Base-by-base conservation (phyloP, 2,329 filamentous ascomycete species). In the Microsporum audouinii region DNA sequence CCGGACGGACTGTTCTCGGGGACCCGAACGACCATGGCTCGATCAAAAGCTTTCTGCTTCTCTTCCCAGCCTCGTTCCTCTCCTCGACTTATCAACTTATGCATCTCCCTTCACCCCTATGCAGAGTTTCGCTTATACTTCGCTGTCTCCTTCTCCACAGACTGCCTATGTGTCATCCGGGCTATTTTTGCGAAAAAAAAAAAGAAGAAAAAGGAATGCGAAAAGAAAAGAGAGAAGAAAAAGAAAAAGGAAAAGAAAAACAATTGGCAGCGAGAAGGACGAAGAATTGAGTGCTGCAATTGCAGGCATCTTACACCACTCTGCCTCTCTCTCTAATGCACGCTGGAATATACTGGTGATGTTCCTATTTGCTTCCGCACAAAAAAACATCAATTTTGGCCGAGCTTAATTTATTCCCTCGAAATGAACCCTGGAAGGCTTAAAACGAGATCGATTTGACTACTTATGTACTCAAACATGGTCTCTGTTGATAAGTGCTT, bases 261-360 rank as follows among this genome's bases (percentile, higher is more conserved):
- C 39, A 2, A 31, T 31, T 51, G 27, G 27, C 17, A 51, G 23
- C 23, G 27, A n/a, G 23, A 49, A 51, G 45, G 27, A 51, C 12
- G 12, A 53, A 27, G 31, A 53, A 53, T 53, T 53, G 49, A 34
- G 49, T 53, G 49, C 49, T 53, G 49, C 49, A 53, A 27, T 53
- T 53, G 49, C 49, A 53, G 49, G 49, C 49, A 53, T 53, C 29
- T n/a, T n/a, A n/a, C 7, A n/a, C 14, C 39, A 23, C 17, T 33
- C 5, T 29, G 10, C 6, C 10, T 34, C 47, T 12, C 49, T 33
- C 49, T 34, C 31, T 53, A 33, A 53, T 53, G 49, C 49, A 53
- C 49, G 49, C 23, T n/a, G 49, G 49, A 34, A 34, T 31, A 53
- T 6, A 33, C 17, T 31, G 31, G 31, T 12, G 31, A 33, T 34